phyloP scores from a whole-genome alignment of 2,329 filamentous ascomycete genomes.

The Penicillium sp. region DNA sequence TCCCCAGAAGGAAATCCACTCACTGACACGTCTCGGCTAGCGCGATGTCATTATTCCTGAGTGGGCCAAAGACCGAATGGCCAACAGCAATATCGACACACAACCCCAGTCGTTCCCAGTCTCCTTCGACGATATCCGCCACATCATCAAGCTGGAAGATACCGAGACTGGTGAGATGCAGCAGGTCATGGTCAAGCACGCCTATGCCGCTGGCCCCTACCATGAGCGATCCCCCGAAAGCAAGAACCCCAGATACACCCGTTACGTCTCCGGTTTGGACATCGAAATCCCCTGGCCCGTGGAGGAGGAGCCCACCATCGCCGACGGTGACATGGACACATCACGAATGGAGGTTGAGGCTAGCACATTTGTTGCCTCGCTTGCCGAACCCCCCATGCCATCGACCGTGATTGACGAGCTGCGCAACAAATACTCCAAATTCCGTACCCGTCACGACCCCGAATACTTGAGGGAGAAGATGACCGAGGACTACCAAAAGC shows the following conservation, averaged over 20 bases:
- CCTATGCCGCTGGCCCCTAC: constrained; percentile 57
- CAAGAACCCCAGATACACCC: constrained; percentile 42
- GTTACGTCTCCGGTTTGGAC: constrained; percentile 69
- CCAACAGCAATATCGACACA: constrained; percentile 40
- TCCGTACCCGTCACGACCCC: constrained; percentile 76
- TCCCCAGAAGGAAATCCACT: constrained; percentile 1
- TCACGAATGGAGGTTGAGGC: constrained; percentile 73
- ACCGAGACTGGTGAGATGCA: constrained; percentile 62
- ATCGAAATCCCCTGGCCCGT: constrained; percentile 76
- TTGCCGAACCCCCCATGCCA: constrained; percentile 78
- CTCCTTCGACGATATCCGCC: constrained; percentile 71
- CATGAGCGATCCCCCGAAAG: constrained; percentile 53
- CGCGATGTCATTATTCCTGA: constrained; percentile 45
- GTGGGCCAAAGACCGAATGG: constrained; percentile 39
- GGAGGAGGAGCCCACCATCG: constrained; percentile 50
- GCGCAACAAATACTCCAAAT: constrained; percentile 77
- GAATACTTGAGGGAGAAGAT: constrained; percentile 69
- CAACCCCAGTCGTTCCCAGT: constrained; percentile 58
- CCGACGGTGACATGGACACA: constrained; percentile 69
- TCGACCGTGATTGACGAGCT: constrained; percentile 79
- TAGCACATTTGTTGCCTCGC: constrained; percentile 73
- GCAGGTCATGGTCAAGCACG: constrained; percentile 76
- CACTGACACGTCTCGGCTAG: constrained; percentile 26
- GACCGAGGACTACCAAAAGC: constrained; percentile 55
- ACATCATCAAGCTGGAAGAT: constrained; percentile 75